Evolutionary conservation across 129 eudicot species (phyloP), one percentile per base, ranked within the genome.

Genomic region (Oenanthe sinensis): DNA sequence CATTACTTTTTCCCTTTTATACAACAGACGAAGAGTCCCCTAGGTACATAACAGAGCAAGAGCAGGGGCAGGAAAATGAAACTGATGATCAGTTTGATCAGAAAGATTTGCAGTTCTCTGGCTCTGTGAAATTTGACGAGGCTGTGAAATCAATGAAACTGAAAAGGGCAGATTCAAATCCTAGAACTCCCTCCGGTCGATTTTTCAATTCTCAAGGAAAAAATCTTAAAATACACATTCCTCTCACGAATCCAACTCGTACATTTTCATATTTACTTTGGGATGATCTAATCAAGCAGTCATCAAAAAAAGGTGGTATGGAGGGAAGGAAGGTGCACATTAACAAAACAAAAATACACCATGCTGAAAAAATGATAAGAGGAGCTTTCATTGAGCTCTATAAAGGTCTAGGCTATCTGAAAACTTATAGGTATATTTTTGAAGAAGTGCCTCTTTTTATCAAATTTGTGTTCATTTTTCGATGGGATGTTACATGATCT

Each of bases 321-420:
- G 88, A 87, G 17, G 95, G 92, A 68, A 84, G 70, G 54, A 91
- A 85, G 79, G 65, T 92, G 79, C 95, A 96, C 62, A 80, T 92
- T 68, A 92, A 96, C 82, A 92, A 87, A 82, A 87, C 83, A 45
- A 92, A 92, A 83, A 82, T 96, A 17, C 97, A 86, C 73, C 97
- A 96, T 83, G 99, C 99, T 2, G 95, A 92, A 78, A 96, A 96
- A 81, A 96, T 96, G 97, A 92, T 96, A 36, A 82, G 90, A 70
- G 97, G 99, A 39, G 99, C 99, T 75, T 84, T 90, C 75, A 78
- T 96, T 76, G 99, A 96, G 91, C 92, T 96, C 65, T 96, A 90
- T 81, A 96, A 92, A 81, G 99, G 99, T 79, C 80, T 96, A 77
- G 92, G 90, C 30, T 96, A 96, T 88, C 97, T 96, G 82, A 83